These are phyloP conservation scores for Elaeis guineensis DNA, from an alignment of 176 grass and related monocot genomes.

Conservation along the genomic window DNA sequence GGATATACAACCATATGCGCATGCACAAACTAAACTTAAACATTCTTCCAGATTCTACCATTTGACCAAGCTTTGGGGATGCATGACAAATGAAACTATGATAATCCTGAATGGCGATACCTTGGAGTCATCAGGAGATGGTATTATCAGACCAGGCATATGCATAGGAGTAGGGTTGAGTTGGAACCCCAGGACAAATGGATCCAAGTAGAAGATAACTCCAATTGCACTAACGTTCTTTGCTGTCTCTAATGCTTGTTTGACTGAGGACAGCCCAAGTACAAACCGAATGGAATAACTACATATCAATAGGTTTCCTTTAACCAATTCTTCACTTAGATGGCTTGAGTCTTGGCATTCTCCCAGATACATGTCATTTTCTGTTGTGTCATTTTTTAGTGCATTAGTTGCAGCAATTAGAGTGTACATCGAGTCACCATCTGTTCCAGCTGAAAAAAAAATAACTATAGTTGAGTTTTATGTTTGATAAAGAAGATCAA, in stretches of 20 bases:
- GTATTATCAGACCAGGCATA: conserved; percentile 90
- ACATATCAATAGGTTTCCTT: conserved; percentile 80
- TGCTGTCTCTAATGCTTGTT: conserved; percentile 83
- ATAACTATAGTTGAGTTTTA: conserved; percentile 10
- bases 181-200: conserved; percentile 95
- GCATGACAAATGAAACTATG: neutral
- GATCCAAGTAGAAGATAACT: conserved; percentile 96
- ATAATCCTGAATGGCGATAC: conserved; percentile 24
- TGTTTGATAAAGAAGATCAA: too few relatives aligned
- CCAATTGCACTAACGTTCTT: conserved; percentile 70
- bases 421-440: conserved; percentile 66
- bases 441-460: conserved; percentile 78
- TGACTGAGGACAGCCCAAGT: conserved; percentile 92
- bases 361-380: conserved; percentile 57
- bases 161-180: conserved; percentile 94
- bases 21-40: too few relatives aligned
- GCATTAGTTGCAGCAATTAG: conserved; percentile 78
- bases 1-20: too few relatives aligned
- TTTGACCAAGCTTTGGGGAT: too few relatives aligned
- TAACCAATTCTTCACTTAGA: conserved; percentile 61
- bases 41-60: too few relatives aligned
- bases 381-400: conserved; percentile 46
- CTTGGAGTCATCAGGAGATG: conserved; percentile 94
- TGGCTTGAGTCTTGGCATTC: conserved; percentile 90
- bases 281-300: conserved; percentile 97